Evolutionary conservation across 352 stramenopile species (phyloP).

Genomic region (Globisporangium okanoganense): DNA sequence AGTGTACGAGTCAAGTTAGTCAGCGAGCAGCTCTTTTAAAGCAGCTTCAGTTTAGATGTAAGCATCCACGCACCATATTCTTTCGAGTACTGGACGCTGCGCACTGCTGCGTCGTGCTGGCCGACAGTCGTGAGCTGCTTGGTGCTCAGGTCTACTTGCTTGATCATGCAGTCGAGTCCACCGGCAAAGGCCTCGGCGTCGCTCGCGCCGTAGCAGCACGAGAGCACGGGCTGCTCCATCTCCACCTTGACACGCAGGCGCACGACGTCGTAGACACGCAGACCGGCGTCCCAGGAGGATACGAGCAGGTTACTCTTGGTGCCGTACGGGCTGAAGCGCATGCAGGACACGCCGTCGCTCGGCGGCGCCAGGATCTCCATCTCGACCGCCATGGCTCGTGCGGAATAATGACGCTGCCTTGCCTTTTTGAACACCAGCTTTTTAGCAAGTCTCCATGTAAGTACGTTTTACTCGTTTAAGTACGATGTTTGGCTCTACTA

Average conservation of each 20-base stretch:
- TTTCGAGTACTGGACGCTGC: conserved; percentile 52
- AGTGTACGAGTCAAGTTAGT: neutral
- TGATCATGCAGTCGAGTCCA: conserved; percentile 62
- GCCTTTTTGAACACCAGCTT: neutral
- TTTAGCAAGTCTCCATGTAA: neutral
- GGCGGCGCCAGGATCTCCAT: conserved; percentile 67
- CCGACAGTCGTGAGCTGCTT: conserved; percentile 32
- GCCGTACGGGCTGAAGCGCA: conserved; percentile 65
- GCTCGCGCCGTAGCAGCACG: conserved; percentile 56
- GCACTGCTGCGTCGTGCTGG: conserved; percentile 44
- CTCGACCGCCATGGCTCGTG: conserved; percentile 23
- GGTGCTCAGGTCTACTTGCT: conserved; percentile 53
- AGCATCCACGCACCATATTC: conserved; percentile 27
- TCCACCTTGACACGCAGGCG: conserved; percentile 56
- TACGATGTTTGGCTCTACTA: neutral
- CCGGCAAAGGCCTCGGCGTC: conserved; percentile 69
- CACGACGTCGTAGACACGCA: conserved; percentile 70
- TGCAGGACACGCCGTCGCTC: conserved; percentile 76
- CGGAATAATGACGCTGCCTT: neutral
- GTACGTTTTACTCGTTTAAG: neutral
- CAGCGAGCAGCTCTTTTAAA: neutral
- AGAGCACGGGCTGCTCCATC: conserved; percentile 65
- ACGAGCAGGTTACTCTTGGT: conserved; percentile 57
- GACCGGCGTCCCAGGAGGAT: conserved; percentile 70
- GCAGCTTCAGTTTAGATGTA: neutral